These are phyloP conservation scores for Aureobasidium sp. DNA, from an alignment of 2,329 filamentous ascomycete genomes.

Conservation along the genomic window DNA sequence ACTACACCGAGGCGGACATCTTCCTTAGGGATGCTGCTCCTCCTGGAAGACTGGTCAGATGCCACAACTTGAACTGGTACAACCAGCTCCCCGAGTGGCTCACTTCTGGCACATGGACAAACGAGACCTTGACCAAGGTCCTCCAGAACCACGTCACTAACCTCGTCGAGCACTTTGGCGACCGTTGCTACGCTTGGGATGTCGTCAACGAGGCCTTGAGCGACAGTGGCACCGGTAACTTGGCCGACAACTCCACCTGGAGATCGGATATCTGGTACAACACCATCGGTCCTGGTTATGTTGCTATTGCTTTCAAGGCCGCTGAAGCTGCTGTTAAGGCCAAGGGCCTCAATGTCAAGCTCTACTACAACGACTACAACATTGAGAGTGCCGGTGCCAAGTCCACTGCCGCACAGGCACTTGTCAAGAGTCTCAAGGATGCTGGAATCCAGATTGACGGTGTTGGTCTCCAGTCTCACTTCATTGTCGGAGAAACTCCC, in stretches of 20 bases:
- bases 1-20: conserved; percentile 50
- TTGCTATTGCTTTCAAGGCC: conserved; percentile 52
- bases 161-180: conserved; percentile 52
- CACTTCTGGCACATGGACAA: conserved; percentile 45
- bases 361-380: conserved; percentile 61
- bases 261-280: conserved; percentile 49
- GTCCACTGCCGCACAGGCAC: conserved; percentile 27
- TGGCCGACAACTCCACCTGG: conserved; percentile 42
- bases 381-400: conserved; percentile 51
- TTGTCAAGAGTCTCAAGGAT: conserved; percentile 32
- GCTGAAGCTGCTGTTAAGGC: conserved; percentile 48
- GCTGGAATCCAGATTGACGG: conserved; percentile 49
- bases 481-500: conserved; percentile 50
- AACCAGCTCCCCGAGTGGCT: conserved; percentile 50
- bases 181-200: conserved; percentile 58
- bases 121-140: conserved; percentile 48
- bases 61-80: conserved; percentile 55
- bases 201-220: conserved; percentile 59
- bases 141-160: conserved; percentile 56
- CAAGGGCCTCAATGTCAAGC: conserved; percentile 49
- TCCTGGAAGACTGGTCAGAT: conserved; percentile 47
- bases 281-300: conserved; percentile 50
- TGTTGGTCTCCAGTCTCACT: conserved; percentile 56
- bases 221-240: conserved; percentile 31
- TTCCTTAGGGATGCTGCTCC: conserved; percentile 35